phyloP scores from a whole-genome alignment of 441 rosid genomes.

The Lepidium campestre region DNA sequence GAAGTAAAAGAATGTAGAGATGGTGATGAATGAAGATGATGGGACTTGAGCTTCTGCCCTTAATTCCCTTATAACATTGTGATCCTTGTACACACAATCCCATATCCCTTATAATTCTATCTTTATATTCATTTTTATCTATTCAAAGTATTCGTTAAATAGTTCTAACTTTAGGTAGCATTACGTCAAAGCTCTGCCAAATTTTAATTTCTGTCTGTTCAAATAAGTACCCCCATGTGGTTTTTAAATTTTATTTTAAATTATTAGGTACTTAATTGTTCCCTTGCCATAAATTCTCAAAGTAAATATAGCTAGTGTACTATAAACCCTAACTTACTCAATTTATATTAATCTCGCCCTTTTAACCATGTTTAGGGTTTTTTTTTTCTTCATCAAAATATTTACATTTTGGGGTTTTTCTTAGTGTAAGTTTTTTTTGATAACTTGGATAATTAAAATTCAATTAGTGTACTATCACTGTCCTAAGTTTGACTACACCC shows the following conservation, averaged over 20 bases:
- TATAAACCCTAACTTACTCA: constrained; percentile 17
- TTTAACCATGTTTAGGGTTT: not conserved
- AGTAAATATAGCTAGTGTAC: not conserved
- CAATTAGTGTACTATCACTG: too few species aligned
- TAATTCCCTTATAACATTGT: constrained; percentile 4
- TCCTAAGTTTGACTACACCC: too few species aligned
- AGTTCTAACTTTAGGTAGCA: not conserved
- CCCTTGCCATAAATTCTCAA: not conserved
- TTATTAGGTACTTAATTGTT: not conserved
- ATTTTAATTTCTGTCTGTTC: not conserved
- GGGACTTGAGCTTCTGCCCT: constrained; percentile 11
- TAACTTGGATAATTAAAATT: too few species aligned
- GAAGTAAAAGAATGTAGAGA: too few species aligned
- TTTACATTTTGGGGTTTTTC: too few species aligned
- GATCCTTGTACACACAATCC: not conserved
- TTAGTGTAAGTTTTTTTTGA: too few species aligned
- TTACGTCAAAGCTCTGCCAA: constrained; percentile 1
- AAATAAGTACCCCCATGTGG: constrained; percentile 9
- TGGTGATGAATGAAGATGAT: not conserved
- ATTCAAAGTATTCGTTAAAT: not conserved
- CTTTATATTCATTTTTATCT: not conserved
- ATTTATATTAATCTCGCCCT: not conserved
- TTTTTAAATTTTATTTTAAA: not conserved
- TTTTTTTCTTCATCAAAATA: too few species aligned
- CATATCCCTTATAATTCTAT: not conserved